Evolutionary conservation across 768 basidiomycete species (phyloP), one percentile per base, ranked within the genome.

Genomic region (Lactarius quietus): DNA sequence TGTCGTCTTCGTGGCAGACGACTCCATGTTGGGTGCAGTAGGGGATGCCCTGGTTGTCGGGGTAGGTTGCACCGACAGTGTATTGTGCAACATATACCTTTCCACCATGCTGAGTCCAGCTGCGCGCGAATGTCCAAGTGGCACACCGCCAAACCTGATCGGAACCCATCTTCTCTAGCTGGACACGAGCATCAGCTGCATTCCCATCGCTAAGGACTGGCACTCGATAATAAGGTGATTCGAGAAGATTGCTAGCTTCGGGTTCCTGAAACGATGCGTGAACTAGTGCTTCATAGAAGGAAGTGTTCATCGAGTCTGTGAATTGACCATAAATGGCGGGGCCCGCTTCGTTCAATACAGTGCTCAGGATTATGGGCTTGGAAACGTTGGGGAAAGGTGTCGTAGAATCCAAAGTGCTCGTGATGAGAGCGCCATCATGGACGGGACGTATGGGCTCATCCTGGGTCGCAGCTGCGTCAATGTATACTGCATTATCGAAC

Each of bases 1-100:
- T 92, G 71, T 93, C 92, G 73, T 92, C 91, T 73, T 92, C 83
- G 73, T 92, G 90, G 75, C 90, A 92, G 43, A 91, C 86, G 36
- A 77, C 74, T 39, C 85, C 86, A 35, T 78, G 39, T 68, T 80
- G 73, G 6, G 78, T 80, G 76, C 90, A 92, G 72, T 81, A 85
- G 0, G 83, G 70, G 54, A 84, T 76, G 1, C 63, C 78, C 45
- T 79, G 78, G 76, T 91, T 92, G 48, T 81, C 82, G 14, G 88
- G 85, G 74, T 91, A 90, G n/a, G 86, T 84, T 26, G 87, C 83
- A 29, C 90, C 90, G 43, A 86, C 75, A 54, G 78, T 76, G 73
- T 84, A 91, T 66, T 85, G 68, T 33, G 87, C 89, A 23, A 89
- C 86, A 70, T 80, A 90, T n/a, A 82, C 88, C 41, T 73, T 79